phyloP scores from a whole-genome alignment of 1,139 yeast genomes.

The Nakaseomyces delphensis region DNA sequence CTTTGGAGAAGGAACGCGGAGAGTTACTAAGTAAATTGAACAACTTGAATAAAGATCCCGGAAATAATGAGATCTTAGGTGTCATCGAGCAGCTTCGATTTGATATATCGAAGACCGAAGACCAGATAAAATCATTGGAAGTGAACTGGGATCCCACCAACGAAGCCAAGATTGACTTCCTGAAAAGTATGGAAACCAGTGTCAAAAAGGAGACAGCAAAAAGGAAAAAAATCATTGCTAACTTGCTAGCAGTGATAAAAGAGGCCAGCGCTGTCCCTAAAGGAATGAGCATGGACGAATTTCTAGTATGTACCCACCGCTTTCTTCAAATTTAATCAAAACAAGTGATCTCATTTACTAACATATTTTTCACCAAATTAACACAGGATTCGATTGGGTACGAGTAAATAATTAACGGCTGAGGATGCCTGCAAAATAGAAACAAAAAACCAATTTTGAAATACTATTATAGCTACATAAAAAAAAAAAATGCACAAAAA shows the following conservation, averaged over 20 bases:
- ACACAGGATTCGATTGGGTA: constrained; percentile 20
- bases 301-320: constrained; percentile 22
- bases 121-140: constrained; percentile 10
- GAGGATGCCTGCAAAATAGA: neutral
- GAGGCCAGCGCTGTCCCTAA: constrained; percentile 17
- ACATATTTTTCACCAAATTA: constrained; percentile 5
- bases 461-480: neutral
- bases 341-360: constrained; percentile 5
- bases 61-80: constrained; percentile 15
- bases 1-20: constrained; percentile 17
- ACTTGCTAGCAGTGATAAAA: constrained; percentile 16
- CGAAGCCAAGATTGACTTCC: constrained; percentile 10
- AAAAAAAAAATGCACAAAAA: too few relatives aligned
- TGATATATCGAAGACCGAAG: constrained; percentile 10
- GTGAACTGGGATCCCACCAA: constrained; percentile 16
- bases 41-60: constrained; percentile 14
- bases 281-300: constrained; percentile 17
- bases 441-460: neutral
- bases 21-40: constrained; percentile 12
- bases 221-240: constrained; percentile 14
- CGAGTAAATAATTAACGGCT: constrained; percentile 8
- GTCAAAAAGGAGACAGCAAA: constrained; percentile 15
- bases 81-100: constrained; percentile 10
- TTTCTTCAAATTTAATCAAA: neutral
- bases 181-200: constrained; percentile 11